Evolutionary conservation across 139 green algal genomes (phyloP).

Genomic region (Micractinium sp.): DNA sequence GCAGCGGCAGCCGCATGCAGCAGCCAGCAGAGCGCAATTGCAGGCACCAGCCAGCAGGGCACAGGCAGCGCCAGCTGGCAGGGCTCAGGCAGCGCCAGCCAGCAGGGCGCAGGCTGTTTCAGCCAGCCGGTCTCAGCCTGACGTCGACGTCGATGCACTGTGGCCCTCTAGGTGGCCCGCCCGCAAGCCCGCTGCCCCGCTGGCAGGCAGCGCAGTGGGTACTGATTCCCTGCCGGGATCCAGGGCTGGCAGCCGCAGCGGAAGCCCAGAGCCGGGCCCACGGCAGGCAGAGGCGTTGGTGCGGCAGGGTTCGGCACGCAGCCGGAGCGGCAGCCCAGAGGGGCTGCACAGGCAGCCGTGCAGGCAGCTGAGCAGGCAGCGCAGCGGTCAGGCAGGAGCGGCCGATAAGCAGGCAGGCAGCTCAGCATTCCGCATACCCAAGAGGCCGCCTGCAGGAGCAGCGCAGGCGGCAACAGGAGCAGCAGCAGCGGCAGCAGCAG

Average conservation of each 20-base stretch:
- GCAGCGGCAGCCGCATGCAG: background rate
- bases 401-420: background rate
- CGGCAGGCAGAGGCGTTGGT: background rate
- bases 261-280: background rate
- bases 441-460: background rate
- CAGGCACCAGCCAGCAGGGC: background rate
- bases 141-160: background rate
- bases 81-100: background rate
- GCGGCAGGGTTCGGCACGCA: background rate
- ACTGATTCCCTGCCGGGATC: too few species aligned
- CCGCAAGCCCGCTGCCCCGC: background rate
- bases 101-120: background rate
- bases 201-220: too few species aligned
- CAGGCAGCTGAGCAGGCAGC: background rate
- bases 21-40: background rate
- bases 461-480: background rate
- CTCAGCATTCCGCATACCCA: background rate
- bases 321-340: constrained; percentile 3
- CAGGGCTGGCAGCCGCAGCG: background rate
- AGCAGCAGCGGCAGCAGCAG: background rate
- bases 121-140: background rate
- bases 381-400: background rate
- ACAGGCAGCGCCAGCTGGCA: background rate
- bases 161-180: constrained; percentile 27
- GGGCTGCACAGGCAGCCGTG: background rate